Evolutionary conservation across 352 stramenopile species (phyloP).

Genomic region (Pythium aquatile): DNA sequence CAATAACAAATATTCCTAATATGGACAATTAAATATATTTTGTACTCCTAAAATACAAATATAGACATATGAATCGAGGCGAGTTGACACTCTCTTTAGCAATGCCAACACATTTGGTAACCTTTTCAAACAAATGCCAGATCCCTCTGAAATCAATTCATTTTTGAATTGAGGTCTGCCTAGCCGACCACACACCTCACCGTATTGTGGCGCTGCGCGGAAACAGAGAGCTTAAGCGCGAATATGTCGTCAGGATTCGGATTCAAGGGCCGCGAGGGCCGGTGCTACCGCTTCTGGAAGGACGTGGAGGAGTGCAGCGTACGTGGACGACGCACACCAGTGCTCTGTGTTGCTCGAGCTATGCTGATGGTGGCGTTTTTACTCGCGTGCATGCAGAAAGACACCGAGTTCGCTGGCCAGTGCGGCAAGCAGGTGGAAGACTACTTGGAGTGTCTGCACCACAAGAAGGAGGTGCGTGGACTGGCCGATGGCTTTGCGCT

Average conservation of each 20-base stretch:
- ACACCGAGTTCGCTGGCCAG: slow-evolving; percentile 76
- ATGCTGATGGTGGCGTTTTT: not conserved
- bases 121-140: too few relatives aligned
- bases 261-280: slow-evolving; percentile 89
- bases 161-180: slow-evolving; percentile 15
- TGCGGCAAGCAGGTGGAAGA: slow-evolving; percentile 90
- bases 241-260: slow-evolving; percentile 94
- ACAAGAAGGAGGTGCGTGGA: slow-evolving; percentile 90
- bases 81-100: too few relatives aligned
- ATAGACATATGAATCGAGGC: too few relatives aligned
- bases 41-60: too few relatives aligned
- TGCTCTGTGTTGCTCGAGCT: slow-evolving; percentile 37
- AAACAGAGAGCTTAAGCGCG: slow-evolving; percentile 6
- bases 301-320: slow-evolving; percentile 94
- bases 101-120: too few relatives aligned
- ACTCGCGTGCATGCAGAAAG: slow-evolving; percentile 44
- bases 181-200: not conserved
- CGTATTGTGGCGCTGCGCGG: not conserved
- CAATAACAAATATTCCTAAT: too few relatives aligned
- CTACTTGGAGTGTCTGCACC: slow-evolving; percentile 95
- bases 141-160: slow-evolving; percentile 2
- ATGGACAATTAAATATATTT: too few relatives aligned
- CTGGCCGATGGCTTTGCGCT: not conserved
- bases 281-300: slow-evolving; percentile 95
- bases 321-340: slow-evolving; percentile 36